phyloP scores from a whole-genome alignment of 192 early-diverging fungal genomes.

The Haplosporangium gracile region DNA sequence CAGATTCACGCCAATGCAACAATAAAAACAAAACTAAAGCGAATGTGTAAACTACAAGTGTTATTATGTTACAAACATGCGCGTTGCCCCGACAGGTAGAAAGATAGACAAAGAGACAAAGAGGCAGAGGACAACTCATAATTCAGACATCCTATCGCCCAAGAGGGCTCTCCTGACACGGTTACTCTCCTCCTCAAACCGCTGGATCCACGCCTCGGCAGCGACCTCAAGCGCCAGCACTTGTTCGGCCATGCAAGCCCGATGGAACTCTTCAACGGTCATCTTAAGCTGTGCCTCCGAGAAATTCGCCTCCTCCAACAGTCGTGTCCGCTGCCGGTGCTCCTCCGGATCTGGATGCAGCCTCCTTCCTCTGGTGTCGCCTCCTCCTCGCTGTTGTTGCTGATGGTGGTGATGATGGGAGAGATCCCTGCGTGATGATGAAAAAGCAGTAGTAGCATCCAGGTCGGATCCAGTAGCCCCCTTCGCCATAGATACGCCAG shows the following conservation, averaged over 20 bases:
- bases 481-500: background rate
- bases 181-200: conserved; percentile 39
- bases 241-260: conserved; percentile 16
- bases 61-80: too few species aligned
- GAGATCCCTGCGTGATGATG: background rate
- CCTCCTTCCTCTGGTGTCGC: background rate
- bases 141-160: conserved; percentile 8
- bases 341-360: conserved; percentile 12
- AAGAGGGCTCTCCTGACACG: conserved; percentile 30
- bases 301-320: conserved; percentile 10
- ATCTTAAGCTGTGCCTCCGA: conserved; percentile 9
- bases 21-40: too few species aligned
- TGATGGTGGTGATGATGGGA: background rate
- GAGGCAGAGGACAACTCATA: background rate
- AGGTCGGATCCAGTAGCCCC: background rate
- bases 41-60: background rate
- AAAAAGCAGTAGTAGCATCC: background rate
- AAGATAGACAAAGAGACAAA: background rate
- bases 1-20: too few species aligned
- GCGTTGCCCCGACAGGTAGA: background rate
- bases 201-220: conserved; percentile 38
- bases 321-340: conserved; percentile 6
- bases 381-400: background rate
- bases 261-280: conserved; percentile 48
- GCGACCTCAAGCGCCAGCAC: conserved; percentile 28